phyloP scores from a whole-genome alignment of 352 stramenopile genomes.

The Pythium grandisporangium region DNA sequence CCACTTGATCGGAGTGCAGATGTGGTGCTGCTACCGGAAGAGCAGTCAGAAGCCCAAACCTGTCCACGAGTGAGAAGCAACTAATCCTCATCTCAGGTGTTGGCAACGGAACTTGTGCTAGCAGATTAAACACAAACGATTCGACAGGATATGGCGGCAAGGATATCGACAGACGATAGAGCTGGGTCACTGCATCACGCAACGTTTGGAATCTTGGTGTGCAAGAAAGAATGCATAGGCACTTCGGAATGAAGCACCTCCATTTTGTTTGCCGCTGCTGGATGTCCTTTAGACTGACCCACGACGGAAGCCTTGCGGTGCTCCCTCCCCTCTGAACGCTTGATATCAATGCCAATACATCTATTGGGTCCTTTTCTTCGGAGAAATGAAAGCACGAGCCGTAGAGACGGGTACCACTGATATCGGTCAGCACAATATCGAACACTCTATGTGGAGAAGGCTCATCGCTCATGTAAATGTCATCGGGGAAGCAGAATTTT shows the following conservation, averaged over 20 bases:
- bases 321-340: constrained; percentile 21
- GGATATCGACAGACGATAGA: constrained; percentile 39
- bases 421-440: constrained; percentile 68
- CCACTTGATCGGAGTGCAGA: constrained; percentile 44
- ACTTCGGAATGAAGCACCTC: constrained; percentile 54
- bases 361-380: constrained; percentile 48
- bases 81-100: constrained; percentile 17
- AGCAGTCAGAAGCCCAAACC: constrained; percentile 20
- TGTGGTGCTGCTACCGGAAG: constrained; percentile 12
- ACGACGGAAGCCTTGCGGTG: constrained; percentile 37
- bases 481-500: constrained; percentile 65
- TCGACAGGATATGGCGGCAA: constrained; percentile 21
- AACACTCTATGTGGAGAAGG: constrained; percentile 30
- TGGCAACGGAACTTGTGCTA: constrained; percentile 38
- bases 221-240: constrained; percentile 50
- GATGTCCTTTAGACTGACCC: constrained; percentile 63
- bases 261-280: constrained; percentile 44
- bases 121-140: constrained; percentile 38
- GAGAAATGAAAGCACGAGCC: constrained; percentile 57
- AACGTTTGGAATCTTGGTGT: constrained; percentile 50
- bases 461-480: constrained; percentile 35
- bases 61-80: constrained; percentile 27
- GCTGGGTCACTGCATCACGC: constrained; percentile 24
- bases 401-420: constrained; percentile 44
- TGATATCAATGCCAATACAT: constrained; percentile 52